A percentile compares a stretch with the other conserved stretches of the same genome.
These are phyloP conservation scores for Phycomyces blakesleeanus DNA, from an alignment of 192 early-diverging fungal species.

Conservation along the genomic window DNA sequence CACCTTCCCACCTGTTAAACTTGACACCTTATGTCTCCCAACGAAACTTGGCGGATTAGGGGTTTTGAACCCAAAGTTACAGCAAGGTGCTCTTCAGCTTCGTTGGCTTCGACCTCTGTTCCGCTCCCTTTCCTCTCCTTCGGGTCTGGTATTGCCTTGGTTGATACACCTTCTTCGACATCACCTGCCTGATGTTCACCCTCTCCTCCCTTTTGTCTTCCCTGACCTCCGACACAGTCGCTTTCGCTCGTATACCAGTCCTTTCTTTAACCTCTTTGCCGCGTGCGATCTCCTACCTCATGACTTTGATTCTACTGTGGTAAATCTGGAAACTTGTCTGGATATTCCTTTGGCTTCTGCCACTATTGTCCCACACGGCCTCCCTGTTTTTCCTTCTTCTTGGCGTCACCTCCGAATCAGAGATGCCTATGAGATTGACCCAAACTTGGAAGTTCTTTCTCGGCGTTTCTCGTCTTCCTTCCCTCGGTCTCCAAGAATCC, in stretches of 20 bases:
- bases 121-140: neutral
- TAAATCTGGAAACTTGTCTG: neutral
- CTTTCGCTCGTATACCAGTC: neutral
- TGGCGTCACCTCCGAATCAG: neutral
- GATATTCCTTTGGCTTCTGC: neutral
- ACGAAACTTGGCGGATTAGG: neutral
- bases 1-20: neutral
- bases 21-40: neutral
- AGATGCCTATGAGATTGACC: neutral
- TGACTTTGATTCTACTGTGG: neutral
- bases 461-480: neutral
- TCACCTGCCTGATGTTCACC: neutral
- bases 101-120: constrained; percentile 1
- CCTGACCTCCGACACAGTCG: neutral
- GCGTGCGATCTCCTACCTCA: neutral
- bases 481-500: neutral
- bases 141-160: neutral
- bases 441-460: neutral
- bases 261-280: neutral
- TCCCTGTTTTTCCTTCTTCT: neutral
- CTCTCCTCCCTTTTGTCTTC: neutral
- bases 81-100: neutral
- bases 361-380: neutral
- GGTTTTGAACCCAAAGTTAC: neutral
- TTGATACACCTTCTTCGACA: neutral